Base-by-base conservation (phyloP, 2,329 filamentous ascomycete genomes). In the Mariannaea elegans region DNA sequence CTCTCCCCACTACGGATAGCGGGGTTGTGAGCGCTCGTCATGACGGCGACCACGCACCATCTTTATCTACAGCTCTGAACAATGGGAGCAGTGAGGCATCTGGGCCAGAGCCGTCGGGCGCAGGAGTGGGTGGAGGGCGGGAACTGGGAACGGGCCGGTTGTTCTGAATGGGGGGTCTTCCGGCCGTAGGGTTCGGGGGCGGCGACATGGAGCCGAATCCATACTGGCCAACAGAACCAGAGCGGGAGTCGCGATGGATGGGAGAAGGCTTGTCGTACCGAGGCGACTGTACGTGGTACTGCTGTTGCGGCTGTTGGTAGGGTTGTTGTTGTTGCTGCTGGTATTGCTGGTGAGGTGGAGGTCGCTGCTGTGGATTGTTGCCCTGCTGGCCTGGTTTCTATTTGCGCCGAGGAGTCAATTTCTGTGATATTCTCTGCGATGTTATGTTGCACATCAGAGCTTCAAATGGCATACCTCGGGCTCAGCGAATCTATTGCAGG, bases 41-140 rank as follows among this genome's bases (percentile, higher is more conserved):
- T 14, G 21, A 13, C 24, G 34, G 10, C 16, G 32, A n/a, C 9
- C n/a, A 77, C 81, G 68, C 80, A 91, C 91, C 84, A 77, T 92
- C 85, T 73, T 92, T 94, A 78, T 99, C 96, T 13, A 97, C 94
- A 1, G 93, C 93, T 61, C 91, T 86, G 80, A 98, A 99, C 23
- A 98, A 82, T 4, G 91, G 91, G 75, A 93, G 87, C 16, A 99
- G 83, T 1, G 88, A 84, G 46, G 80, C 79, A 29, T 73, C 76
- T 14, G 82, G 70, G 24, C 82, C 75, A 23, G 82, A 69, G 27
- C 82, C 71, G 67, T 80, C 76, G 71, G 81, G 80, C 64, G 84
- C 78, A 62, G 92, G 84, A 67, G 88, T 87, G 65, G 87, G 85
- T 69, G 92, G 86, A 68, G 90, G 86, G 68, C 88, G 84, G 70